These are phyloP conservation scores for Xylaria castorea DNA, from an alignment of 495 filamentous ascomycete genomes.

Conservation along the genomic window DNA sequence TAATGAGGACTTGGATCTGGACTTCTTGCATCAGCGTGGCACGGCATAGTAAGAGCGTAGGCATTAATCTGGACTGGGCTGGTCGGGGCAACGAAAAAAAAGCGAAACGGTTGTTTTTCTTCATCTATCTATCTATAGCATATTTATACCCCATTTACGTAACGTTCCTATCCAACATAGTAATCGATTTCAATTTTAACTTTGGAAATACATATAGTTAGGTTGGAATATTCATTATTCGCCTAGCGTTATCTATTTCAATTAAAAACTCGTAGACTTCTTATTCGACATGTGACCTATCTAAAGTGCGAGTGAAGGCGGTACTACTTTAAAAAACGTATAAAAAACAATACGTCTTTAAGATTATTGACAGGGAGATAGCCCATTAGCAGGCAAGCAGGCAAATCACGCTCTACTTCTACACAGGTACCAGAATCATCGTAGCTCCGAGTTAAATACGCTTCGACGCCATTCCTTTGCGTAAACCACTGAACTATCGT, in stretches of 20 bases:
- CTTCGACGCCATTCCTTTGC: background rate
- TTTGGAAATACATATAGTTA: background rate
- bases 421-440: background rate
- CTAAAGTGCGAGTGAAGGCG: background rate
- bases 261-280: background rate
- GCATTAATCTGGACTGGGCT: background rate
- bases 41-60: background rate
- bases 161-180: background rate
- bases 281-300: background rate
- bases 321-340: no score
- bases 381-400: background rate
- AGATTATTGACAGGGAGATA: background rate
- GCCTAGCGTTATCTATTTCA: background rate
- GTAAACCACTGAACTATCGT: background rate
- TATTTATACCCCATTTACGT: background rate
- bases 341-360: background rate
- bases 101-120: background rate
- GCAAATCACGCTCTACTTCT: background rate
- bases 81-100: background rate
- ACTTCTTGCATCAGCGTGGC: conserved; percentile 6
- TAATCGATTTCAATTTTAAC: no score
- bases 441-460: background rate
- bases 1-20: background rate
- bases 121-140: background rate
- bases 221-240: background rate